A percentile compares a stretch with the other conserved stretches of the same genome.
These are phyloP conservation scores for Trypanosoma grayi DNA, from an alignment of 208 protist species.

Conservation along the genomic window DNA sequence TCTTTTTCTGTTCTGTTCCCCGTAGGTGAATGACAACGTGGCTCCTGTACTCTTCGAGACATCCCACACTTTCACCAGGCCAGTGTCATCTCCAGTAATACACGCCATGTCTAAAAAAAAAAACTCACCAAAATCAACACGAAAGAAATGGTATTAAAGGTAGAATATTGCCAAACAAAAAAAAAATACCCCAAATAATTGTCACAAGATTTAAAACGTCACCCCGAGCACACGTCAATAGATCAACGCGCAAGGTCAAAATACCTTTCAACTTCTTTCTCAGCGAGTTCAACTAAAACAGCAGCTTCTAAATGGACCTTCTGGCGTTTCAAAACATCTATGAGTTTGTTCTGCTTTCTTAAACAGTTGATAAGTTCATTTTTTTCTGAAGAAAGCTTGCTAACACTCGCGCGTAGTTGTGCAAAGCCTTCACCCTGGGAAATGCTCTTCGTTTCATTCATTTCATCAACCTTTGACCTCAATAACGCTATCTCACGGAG, in stretches of 20 bases:
- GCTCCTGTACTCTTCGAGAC: conserved; percentile 68
- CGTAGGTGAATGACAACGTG: conserved; percentile 62
- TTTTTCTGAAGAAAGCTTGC: conserved; percentile 60
- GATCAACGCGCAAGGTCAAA: conserved; percentile 43
- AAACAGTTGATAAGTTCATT: conserved; percentile 75
- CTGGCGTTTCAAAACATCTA: conserved; percentile 91
- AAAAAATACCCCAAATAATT: conserved; percentile 2
- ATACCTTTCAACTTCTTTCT: conserved; percentile 75
- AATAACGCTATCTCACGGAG: conserved; percentile 14
- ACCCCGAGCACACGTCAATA: neutral
- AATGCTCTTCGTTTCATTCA: neutral
- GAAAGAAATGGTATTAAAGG: neutral
- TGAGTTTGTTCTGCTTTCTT: conserved; percentile 90
- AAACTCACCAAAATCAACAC: neutral
- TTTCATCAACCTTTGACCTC: neutral
- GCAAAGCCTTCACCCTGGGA: conserved; percentile 8
- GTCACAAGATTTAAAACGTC: neutral
- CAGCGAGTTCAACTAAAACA: conserved; percentile 64
- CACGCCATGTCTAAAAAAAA: conserved; percentile 53
- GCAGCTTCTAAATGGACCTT: conserved; percentile 92
- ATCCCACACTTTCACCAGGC: conserved; percentile 83
- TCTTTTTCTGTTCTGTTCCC: conserved; percentile 59
- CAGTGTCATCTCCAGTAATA: conserved; percentile 82
- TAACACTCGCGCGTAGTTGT: conserved; percentile 30
- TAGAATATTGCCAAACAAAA: conserved; percentile 6